phyloP scores from a whole-genome alignment of 768 basidiomycete species.

The Steccherinum ochraceum region DNA sequence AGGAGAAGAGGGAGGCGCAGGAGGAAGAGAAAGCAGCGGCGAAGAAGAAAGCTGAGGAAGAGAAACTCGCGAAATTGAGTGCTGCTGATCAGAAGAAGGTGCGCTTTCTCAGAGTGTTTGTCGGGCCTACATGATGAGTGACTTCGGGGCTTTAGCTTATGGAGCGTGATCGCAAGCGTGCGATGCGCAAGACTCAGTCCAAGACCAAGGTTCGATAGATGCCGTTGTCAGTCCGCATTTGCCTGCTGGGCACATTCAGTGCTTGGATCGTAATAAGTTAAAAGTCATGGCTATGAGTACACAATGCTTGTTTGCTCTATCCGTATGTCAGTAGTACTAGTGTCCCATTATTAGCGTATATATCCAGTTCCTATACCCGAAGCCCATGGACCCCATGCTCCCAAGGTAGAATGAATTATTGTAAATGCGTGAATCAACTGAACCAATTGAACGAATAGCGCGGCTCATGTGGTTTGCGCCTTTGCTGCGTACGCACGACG shows the following conservation, averaged over 20 bases:
- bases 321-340: not conserved
- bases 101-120: no score
- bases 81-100: conserved; percentile 83
- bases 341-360: not conserved
- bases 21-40: conserved; percentile 66
- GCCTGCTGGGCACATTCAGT: not conserved
- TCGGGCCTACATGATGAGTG: conserved; percentile 5
- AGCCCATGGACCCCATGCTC: not conserved
- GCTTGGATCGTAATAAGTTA: not conserved
- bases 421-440: not conserved
- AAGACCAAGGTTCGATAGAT: conserved; percentile 30
- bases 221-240: no score
- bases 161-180: conserved; percentile 74
- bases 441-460: not conserved
- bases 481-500: no score
- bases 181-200: conserved; percentile 62
- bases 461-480: not conserved
- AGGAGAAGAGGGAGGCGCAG: conserved; percentile 68
- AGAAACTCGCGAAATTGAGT: conserved; percentile 64
- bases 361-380: not conserved
- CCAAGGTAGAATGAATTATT: not conserved
- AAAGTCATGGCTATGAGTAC: not conserved
- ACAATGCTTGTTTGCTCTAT: not conserved
- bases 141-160: conserved; percentile 35
- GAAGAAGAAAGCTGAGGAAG: conserved; percentile 70